Conservation (phyloP, 1,284 basidiomycete genomes). For the Cutaneotrichosporon sp. region DNA sequence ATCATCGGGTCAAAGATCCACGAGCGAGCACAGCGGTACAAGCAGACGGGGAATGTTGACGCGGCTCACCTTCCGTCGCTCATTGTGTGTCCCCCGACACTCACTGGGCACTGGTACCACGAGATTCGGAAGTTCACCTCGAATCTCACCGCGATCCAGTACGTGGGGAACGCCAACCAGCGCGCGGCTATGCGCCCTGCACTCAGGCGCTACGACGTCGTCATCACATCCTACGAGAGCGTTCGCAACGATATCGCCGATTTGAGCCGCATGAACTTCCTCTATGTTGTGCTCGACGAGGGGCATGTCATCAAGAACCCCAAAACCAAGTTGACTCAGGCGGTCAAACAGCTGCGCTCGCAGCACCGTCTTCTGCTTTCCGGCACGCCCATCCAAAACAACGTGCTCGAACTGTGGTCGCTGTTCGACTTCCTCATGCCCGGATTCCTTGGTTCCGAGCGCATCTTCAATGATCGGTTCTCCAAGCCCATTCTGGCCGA, state of each 20-base stretch:
- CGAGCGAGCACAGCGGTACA: slow-evolving; percentile 70
- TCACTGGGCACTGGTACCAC: slow-evolving; percentile 98
- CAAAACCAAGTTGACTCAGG: slow-evolving; percentile 95
- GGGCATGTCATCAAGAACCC: slow-evolving; percentile 99
- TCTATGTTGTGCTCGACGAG: slow-evolving; percentile 97
- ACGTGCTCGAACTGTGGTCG: slow-evolving; percentile 97
- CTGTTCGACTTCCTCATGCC: slow-evolving; percentile 99
- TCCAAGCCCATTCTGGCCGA: slow-evolving; percentile 94
- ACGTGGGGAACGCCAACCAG: slow-evolving; percentile 84
- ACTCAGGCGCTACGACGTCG: slow-evolving; percentile 70
- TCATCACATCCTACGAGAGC: slow-evolving; percentile 96
- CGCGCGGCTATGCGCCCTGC: slow-evolving; percentile 66
- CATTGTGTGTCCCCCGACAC: slow-evolving; percentile 93
- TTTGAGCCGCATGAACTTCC: slow-evolving; percentile 73
- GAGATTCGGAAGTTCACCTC: slow-evolving; percentile 92
- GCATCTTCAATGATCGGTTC: slow-evolving; percentile 93
- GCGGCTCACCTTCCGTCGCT: slow-evolving; percentile 84
- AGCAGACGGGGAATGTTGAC: slow-evolving; percentile 67
- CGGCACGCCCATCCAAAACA: slow-evolving; percentile 98
- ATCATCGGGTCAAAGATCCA: slow-evolving; percentile 91
- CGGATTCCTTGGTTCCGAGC: slow-evolving; percentile 91
- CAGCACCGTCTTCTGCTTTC: slow-evolving; percentile 92
- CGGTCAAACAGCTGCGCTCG: slow-evolving; percentile 84
- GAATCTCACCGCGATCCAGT: slow-evolving; percentile 71
- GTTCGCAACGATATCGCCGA: slow-evolving; percentile 88